These are phyloP conservation scores for Podochytrium sp. DNA, from an alignment of 192 early-diverging fungal species.

Conservation along the genomic window DNA sequence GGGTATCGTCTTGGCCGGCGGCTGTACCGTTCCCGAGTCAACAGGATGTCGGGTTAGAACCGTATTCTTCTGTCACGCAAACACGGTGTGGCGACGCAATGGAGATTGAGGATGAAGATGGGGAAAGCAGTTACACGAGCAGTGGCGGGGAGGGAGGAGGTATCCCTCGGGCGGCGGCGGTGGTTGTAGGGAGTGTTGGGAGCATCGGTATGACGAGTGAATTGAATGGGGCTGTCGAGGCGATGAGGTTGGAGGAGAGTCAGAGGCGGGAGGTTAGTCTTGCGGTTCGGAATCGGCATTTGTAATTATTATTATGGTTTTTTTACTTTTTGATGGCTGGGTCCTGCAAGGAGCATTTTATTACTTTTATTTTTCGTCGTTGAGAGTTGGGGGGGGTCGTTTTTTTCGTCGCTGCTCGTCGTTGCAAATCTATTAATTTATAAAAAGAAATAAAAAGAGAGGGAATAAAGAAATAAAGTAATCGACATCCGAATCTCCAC, in stretches of 20 bases:
- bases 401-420: not conserved
- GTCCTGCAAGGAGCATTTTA: too few species aligned
- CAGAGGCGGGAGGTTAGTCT: constrained; percentile 16
- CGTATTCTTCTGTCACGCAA: too few species aligned
- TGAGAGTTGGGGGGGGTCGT: not conserved
- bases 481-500: too few species aligned
- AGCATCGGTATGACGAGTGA: too few species aligned
- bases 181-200: constrained; percentile 10
- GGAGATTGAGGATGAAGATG: not conserved
- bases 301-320: not conserved
- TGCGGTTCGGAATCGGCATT: constrained; percentile 21
- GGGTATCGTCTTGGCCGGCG: not conserved
- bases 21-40: not conserved
- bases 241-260: constrained; percentile 13
- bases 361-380: not conserved
- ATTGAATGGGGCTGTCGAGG: constrained; percentile 22
- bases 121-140: not conserved
- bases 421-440: not conserved
- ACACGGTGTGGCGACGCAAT: constrained; percentile 3
- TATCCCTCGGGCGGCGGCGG: not conserved
- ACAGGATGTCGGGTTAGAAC: not conserved
- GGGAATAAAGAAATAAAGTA: too few species aligned
- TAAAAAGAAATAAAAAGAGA: not conserved
- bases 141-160: not conserved
- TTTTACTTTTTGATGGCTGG: constrained; percentile 10